Evolutionary conservation across 75 land plant species (phyloP), one percentile per base, ranked within the genome.

Genomic region (Cupressus sempervirens): DNA sequence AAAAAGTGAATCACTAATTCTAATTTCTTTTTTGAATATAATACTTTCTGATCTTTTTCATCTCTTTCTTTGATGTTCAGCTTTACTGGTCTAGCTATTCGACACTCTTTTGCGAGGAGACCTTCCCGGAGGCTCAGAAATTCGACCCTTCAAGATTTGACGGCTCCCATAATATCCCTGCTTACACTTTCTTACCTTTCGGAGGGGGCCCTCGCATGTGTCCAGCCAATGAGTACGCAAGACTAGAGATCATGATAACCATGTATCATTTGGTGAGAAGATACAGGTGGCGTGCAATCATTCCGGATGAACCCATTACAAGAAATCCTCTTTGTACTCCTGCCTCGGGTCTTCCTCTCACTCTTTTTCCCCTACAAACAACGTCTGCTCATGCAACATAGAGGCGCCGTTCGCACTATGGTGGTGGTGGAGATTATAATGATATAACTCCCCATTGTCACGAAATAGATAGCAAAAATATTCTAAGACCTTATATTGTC

Each of bases 141-240:
- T 93, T 94, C 67, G 91, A 93, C 62, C 95, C 96, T 0, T 80
- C 84, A 4, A 82, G 96, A 46, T 94, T 94, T 70, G 89, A 88
- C 3, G 90, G 84, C 10, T 68, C 86, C 1, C 76, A 85, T 0
- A 80, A 87, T n/a, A 79, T 89, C 32, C 93, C 93, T 2, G 88
- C 62, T 1, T 92, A 87, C 83, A 85, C 84, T 8, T 94, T 79
- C 43, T 67, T 94, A 14, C 88, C 96, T 1, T 93, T 94, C 72
- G 96, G 96, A 54, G 96, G 91, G n/a, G 95, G 96, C 20, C 92
- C 93, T 35, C 87, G 91, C 34, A 87, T 89, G 3, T 93, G 96
- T 76, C 94, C 93, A 11, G 93, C 93, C 7, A 50, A 82, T 40
- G 95, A 91, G 75, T 93, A 90, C 91, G 96, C 94, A 18, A 88